Evolutionary conservation across 2,329 filamentous ascomycete genomes (phyloP).

Genomic region (Penicillium sp.): DNA sequence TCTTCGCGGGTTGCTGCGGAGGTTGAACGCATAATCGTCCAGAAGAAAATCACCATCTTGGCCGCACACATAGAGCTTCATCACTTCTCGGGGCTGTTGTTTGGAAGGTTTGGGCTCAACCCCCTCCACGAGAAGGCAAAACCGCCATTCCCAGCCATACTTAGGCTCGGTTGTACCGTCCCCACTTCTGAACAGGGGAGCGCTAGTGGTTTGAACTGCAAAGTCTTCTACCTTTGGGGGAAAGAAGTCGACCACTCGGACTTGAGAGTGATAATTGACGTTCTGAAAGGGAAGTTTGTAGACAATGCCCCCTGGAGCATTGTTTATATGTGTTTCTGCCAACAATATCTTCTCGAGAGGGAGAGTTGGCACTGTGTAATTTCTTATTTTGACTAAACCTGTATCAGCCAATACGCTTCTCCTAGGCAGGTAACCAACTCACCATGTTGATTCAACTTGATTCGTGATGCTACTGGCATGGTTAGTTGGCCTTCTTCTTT

Average conservation of each 20-base stretch:
- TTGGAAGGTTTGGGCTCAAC: conserved; percentile 46
- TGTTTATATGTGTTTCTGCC: conserved; percentile 39
- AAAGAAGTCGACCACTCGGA: conserved; percentile 74
- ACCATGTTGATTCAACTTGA: conserved; percentile 38
- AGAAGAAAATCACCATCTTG: conserved; percentile 50
- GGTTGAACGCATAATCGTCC: conserved; percentile 46
- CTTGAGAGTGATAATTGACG: conserved; percentile 57
- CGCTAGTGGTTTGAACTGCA: conserved; percentile 45
- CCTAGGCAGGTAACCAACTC: conserved; percentile 14
- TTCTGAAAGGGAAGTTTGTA: conserved; percentile 63
- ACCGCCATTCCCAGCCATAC: conserved; percentile 68
- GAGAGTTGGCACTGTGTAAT: conserved; percentile 35
- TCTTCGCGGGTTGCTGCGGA: conserved; percentile 45
- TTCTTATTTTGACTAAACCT: conserved; percentile 40
- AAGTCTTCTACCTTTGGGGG: conserved; percentile 66
- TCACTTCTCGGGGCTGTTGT: conserved; percentile 36
- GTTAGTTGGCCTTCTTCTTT: conserved; percentile 26
- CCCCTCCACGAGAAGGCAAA: conserved; percentile 63
- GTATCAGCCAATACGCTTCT: background rate
- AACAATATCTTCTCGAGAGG: conserved; percentile 44
- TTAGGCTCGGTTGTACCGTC: background rate
- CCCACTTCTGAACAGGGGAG: conserved; percentile 29
- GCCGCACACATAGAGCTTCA: conserved; percentile 63
- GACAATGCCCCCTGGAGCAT: conserved; percentile 38
- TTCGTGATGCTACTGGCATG: conserved; percentile 20